Percentiles rank a stretch among this genome's conserved stretches.
These are phyloP conservation scores for Pythium biforme DNA, from an alignment of 352 stramenopile species.

Conservation along the genomic window DNA sequence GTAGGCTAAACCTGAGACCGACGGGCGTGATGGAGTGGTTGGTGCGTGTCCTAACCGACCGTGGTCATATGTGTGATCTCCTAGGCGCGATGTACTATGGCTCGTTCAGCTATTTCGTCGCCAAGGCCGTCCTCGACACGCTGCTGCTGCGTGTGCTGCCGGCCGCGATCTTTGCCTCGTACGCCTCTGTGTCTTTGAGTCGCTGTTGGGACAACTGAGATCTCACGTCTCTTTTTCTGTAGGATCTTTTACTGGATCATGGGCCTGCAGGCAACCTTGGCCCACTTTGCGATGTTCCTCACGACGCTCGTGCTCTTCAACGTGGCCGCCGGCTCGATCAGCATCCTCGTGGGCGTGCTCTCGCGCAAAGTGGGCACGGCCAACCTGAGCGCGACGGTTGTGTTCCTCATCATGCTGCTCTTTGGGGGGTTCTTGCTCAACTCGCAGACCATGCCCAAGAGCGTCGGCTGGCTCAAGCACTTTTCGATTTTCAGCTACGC, in stretches of 20 bases:
- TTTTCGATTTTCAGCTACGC: constrained; percentile 86
- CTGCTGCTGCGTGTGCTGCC: constrained; percentile 72
- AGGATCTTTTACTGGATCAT: constrained; percentile 89
- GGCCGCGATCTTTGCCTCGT: constrained; percentile 67
- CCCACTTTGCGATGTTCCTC: constrained; percentile 67
- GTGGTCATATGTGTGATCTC: too few species aligned
- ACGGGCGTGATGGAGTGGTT: neutral
- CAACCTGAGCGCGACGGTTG: constrained; percentile 71
- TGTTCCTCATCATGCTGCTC: constrained; percentile 78
- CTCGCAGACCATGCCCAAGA: constrained; percentile 70
- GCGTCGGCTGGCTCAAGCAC: constrained; percentile 70
- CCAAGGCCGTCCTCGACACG: constrained; percentile 74
- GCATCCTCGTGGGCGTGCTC: constrained; percentile 68
- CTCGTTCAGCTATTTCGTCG: constrained; percentile 76
- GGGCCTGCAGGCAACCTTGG: constrained; percentile 57
- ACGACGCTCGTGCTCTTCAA: constrained; percentile 81
- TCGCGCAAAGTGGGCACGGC: constrained; percentile 61
- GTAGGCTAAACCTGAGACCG: constrained; percentile 10
- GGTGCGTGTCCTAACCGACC: neutral
- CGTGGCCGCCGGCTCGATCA: constrained; percentile 70
- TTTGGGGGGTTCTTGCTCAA: constrained; percentile 89
- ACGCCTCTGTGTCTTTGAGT: too few species aligned
- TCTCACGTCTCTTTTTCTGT: neutral
- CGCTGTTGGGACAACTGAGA: too few species aligned
- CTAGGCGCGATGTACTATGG: constrained; percentile 79